These are phyloP conservation scores for Penicillium sp. DNA, from an alignment of 2,329 filamentous ascomycete species.

Conservation along the genomic window DNA sequence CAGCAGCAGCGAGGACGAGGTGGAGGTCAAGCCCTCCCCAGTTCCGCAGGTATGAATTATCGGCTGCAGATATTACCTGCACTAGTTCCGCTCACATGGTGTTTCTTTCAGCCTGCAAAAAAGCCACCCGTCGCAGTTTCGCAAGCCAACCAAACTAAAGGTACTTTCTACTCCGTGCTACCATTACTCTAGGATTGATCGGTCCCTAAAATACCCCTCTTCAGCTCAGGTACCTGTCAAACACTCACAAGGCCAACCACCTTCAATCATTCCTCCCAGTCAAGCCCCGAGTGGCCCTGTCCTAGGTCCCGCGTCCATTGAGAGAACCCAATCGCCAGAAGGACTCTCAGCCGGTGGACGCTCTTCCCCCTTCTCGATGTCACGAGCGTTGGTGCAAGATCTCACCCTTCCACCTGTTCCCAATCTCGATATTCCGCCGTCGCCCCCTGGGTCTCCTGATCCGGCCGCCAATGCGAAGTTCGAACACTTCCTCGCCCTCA, in stretches of 20 bases:
- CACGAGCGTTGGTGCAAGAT: slow-evolving; percentile 52
- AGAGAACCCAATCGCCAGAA: slow-evolving; percentile 18
- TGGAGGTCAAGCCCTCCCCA: slow-evolving; percentile 16
- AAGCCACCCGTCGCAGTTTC: neutral
- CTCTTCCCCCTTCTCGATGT: slow-evolving; percentile 51
- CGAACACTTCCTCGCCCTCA: slow-evolving; percentile 59
- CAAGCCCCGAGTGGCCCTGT: slow-evolving; percentile 30
- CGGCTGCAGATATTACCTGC: no score
- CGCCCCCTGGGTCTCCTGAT: slow-evolving; percentile 47
- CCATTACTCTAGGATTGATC: no score
- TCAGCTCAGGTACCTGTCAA: slow-evolving; percentile 5
- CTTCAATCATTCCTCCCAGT: slow-evolving; percentile 4
- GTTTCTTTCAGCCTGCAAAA: neutral
- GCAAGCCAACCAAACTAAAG: slow-evolving; percentile 8
- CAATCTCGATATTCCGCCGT: slow-evolving; percentile 46
- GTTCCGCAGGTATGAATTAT: slow-evolving; percentile 25
- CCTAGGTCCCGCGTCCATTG: slow-evolving; percentile 37
- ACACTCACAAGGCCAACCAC: slow-evolving; percentile 2
- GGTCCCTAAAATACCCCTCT: no score
- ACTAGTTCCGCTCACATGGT: no score
- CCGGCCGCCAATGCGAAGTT: slow-evolving; percentile 55
- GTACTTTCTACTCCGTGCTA: slow-evolving; percentile 5
- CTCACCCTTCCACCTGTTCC: slow-evolving; percentile 53
- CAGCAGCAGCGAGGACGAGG: slow-evolving; percentile 48
- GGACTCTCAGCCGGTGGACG: slow-evolving; percentile 13